A percentile compares a stretch with the other conserved stretches of the same genome.
Conservation (phyloP, 164 flowering plant genomes). For the Amborella trichopoda region DNA sequence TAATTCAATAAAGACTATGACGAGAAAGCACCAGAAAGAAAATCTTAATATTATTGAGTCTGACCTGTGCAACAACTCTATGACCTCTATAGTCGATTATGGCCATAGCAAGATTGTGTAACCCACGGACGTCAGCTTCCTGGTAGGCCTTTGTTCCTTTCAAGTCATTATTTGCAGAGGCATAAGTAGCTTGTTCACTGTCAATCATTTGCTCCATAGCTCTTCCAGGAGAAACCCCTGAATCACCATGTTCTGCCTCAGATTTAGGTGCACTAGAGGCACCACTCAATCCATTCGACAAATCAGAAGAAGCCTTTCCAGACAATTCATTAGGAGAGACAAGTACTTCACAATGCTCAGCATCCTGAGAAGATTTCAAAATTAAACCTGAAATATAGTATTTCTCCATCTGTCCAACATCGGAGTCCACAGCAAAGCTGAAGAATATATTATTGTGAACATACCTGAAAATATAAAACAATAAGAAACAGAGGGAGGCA, state of each 20-base stretch:
- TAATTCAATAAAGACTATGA: no score
- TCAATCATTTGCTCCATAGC: constrained; percentile 62
- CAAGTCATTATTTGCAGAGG: constrained; percentile 97
- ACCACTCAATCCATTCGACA: constrained; percentile 11
- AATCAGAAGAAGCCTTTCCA: constrained; percentile 16
- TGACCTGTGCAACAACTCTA: constrained; percentile 97
- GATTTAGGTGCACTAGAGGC: constrained; percentile 16
- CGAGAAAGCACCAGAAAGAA: no score
- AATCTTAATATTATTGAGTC: no score
- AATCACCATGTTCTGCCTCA: constrained; percentile 15
- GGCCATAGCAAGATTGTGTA: constrained; percentile 97
- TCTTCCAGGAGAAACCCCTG: constrained; percentile 30
- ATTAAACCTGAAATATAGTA: constrained; percentile 22
- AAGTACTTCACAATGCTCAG: constrained; percentile 5
- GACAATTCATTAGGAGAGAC: constrained; percentile 12
- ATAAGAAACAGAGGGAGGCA: no score
- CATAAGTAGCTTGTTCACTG: constrained; percentile 97
- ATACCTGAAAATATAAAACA: constrained; percentile 82
- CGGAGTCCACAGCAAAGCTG: constrained; percentile 97
- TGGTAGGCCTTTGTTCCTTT: constrained; percentile 94
- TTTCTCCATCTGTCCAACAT: constrained; percentile 56
- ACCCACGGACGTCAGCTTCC: constrained; percentile 95
- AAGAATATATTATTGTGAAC: constrained; percentile 99
- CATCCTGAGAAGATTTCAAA: constrained; percentile 9
- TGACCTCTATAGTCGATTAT: constrained; percentile 95